Base-by-base conservation (phyloP, 352 stramenopile genomes). In the Phytopythium cucurbitacearum region DNA sequence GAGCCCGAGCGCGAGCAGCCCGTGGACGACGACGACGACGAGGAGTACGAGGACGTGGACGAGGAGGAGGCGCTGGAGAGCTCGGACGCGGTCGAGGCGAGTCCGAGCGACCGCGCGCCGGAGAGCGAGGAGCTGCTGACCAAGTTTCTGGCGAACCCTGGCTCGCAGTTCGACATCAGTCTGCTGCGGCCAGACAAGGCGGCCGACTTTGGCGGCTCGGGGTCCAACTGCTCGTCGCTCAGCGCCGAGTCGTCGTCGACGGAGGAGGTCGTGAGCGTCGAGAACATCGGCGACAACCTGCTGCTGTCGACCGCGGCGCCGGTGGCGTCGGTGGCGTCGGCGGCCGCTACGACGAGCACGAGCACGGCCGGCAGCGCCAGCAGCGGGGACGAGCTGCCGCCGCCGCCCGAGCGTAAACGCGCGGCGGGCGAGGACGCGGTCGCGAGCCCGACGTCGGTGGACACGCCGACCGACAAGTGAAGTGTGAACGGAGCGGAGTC, bases 101-200 rank as follows among this genome's bases (percentile, higher is more conserved):
- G 51, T 3, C 73, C 64, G 40, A 4, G 34, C 4, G 59, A 63
- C 12, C 13, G 35, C n/a, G 44, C 57, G 12, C 53, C 59, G 1
- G 59, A 58, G 3, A 16, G n/a, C 13, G 66, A 62, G 37, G 67
- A 62, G 53, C 62, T 82, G 49, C 55, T 77, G 51, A 74, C 70
- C 54, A 69, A 64, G 40, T 80, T 79, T 39, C 51, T 86, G 16
- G 60, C 69, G 36, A 73, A 65, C 15, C 65, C 67, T 7, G 73
- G 79, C 7, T 88, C 77, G 40, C 69, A 88, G 52, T 91, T 91
- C 38, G 80, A 91, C 57, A 74, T 89, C n/a, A 85, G 69, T 42
- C 50, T 89, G 50, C 45, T 91, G 60, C 80, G 80, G 15, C 80
- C 80, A 1, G 66, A 89, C 28, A 72, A 79, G 36, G 80, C 77